Base-by-base conservation (phyloP, 2,329 filamentous ascomycete species). In the Calonectria multiphialidica region DNA sequence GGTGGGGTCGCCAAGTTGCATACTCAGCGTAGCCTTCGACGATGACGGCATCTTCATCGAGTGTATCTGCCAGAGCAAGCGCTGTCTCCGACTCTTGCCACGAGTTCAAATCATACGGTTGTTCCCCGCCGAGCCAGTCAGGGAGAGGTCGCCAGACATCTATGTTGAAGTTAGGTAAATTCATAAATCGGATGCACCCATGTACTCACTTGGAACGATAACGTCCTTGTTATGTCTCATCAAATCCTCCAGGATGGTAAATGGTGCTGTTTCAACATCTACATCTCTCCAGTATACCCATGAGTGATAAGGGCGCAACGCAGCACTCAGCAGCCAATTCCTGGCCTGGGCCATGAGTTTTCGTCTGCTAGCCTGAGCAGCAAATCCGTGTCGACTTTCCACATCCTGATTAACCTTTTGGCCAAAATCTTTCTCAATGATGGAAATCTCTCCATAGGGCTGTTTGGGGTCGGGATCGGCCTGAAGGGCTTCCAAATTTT, bases 281-380 rank as follows among this genome's bases (percentile, higher is more conserved):
- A 98, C 97, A 86, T 99, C 97, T 84, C 97, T 92, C 97, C 97
- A 99, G 82, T 99, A 99, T 12, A 99, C 97, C 97, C 97, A 99
- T 75, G 96, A 98, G 82, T 99, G 97, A 65, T 97, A 97, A 2
- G 97, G 97, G 50, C 97, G 92, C 66, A 99, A 87, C 25, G 97
- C 96, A 47, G 97, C 96, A 80, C 95, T 98, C 69, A 99, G 86
- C 65, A 99, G 88, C 97, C 97, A 99, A 84, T 99, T 99, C 74
- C 97, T 91, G 63, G 97, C 97, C 85, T 98, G 95, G 1, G 97
- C 97, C 97, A 99, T 99, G 80, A 98, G 89, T 87, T 99, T 99
- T 84, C 97, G 92, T 79, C 97, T 90, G 77, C 93, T 94, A 28
- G 97, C 97, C 84, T 99, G 97, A 1, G 97, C 97, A 35, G 96